phyloP scores from a whole-genome alignment of 345 rosid species.

The Geranium brycei region DNA sequence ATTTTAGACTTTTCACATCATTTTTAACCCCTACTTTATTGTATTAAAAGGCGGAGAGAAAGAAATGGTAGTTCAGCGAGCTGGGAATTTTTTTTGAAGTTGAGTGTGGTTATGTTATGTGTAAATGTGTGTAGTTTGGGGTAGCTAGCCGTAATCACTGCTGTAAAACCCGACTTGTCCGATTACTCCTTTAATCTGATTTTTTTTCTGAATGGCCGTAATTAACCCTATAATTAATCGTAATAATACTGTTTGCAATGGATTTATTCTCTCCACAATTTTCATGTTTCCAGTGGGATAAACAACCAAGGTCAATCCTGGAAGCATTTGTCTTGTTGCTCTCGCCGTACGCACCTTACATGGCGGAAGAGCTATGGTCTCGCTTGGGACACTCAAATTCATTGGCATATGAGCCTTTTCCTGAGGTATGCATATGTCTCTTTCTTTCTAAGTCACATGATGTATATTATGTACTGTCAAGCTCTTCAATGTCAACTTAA shows the following conservation, averaged over 20 bases:
- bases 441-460: background rate
- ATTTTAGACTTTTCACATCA: too few species aligned
- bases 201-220: too few species aligned
- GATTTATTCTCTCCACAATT: conserved; percentile 2
- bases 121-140: too few species aligned
- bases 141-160: too few species aligned
- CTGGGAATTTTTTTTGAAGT: too few species aligned
- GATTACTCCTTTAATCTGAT: too few species aligned
- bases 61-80: too few species aligned
- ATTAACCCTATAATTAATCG: background rate
- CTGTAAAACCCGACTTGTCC: too few species aligned
- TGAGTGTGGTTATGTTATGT: too few species aligned
- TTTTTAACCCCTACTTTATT: too few species aligned
- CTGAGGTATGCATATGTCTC: conserved; percentile 30
- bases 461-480: background rate
- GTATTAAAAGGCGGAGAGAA: too few species aligned
- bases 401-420: conserved; percentile 57
- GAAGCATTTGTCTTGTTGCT: conserved; percentile 70
- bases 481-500: background rate
- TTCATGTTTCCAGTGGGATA: conserved; percentile 52
- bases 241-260: background rate
- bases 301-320: conserved; percentile 48
- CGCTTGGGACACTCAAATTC: conserved; percentile 56
- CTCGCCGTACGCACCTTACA: conserved; percentile 89
- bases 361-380: conserved; percentile 93